These are phyloP conservation scores for Pezicula radicicola DNA, from an alignment of 2,329 filamentous ascomycete species.

Conservation along the genomic window DNA sequence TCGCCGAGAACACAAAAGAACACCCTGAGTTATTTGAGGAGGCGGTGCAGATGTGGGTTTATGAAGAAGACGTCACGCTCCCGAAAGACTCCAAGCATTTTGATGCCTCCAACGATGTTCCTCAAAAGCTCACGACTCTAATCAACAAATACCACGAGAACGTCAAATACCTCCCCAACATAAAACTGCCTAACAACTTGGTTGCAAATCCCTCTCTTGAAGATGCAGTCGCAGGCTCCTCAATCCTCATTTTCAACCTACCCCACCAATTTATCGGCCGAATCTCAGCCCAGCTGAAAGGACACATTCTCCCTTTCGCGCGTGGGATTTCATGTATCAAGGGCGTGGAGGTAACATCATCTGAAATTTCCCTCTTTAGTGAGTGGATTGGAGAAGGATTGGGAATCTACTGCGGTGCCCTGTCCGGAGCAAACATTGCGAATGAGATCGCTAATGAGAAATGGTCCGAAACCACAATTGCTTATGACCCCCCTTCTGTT, in stretches of 20 bases:
- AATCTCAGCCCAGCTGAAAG: conserved; percentile 79
- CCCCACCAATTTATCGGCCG: conserved; percentile 93
- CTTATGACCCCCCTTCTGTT: conserved; percentile 87
- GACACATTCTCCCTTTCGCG: conserved; percentile 87
- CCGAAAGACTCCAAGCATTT: conserved; percentile 71
- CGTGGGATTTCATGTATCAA: conserved; percentile 97
- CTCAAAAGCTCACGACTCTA: conserved; percentile 83
- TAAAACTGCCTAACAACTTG: conserved; percentile 78
- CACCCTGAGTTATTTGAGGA: conserved; percentile 80
- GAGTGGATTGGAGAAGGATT: conserved; percentile 90
- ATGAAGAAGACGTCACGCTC: conserved; percentile 82
- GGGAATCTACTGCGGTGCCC: conserved; percentile 93
- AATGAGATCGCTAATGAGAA: conserved; percentile 93
- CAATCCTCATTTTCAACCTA: conserved; percentile 93
- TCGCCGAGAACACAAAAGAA: conserved; percentile 84
- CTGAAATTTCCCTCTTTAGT: conserved; percentile 84
- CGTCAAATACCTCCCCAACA: conserved; percentile 93
- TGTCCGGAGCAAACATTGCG: conserved; percentile 95
- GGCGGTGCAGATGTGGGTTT: conserved; percentile 98
- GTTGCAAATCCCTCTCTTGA: conserved; percentile 78
- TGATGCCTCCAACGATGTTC: conserved; percentile 58
- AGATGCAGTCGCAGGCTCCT: conserved; percentile 78
- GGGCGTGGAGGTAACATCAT: conserved; percentile 87
- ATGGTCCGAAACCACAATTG: conserved; percentile 95
- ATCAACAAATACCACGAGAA: conserved; percentile 97